Base-by-base conservation (phyloP, 257 asterid genomes). In the Primulina eburnea region DNA sequence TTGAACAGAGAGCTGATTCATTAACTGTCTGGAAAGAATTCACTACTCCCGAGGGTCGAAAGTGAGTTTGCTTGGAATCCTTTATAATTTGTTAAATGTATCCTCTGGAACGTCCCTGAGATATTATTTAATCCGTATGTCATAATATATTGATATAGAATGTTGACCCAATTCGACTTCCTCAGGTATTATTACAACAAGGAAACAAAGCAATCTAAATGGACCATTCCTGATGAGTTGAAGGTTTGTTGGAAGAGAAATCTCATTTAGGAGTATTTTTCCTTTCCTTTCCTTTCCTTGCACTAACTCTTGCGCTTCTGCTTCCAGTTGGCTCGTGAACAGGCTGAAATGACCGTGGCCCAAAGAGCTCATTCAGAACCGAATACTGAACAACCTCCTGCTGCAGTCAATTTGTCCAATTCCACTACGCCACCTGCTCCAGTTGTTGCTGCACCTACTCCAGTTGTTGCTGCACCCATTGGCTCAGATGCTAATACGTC, bases 1-100 rank as follows among this genome's bases (percentile, higher is more conserved):
- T 82, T 74, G 57, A 50, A 80, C 92, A 94, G 99, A 94, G 91
- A 82, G 99, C 96, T 74, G 95, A 91, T 84, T 97, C 97, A 34
- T 90, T 96, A 28, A 90, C 96, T 69, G 93, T 89, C 64, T 94
- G 99, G 99, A 94, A 91, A 81, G 99, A 94, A 78, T 94, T 90
- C 82, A 87, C 91, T 67, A 94, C 99, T 74, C 84, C 87, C 1
- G 97, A 94, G 89, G 99, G 99, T 75, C 88, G 89, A 84, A 94
- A 88, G 99, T 94, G 87, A 75, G 96, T 79, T 73, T 76, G 70
- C 55, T 72, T 21, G 28, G 62, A 55, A 67, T 60, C 55, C 78
- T 43, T 68, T 47, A 18, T 65, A 33, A 56, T 62, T 63, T 24
- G 53, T 58, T 43, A 26, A 34, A 34, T 33, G 9, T 70, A 14